These are phyloP conservation scores for Pseudognaphalium luteoalbum DNA, from an alignment of 129 eudicot species.

Conservation along the genomic window DNA sequence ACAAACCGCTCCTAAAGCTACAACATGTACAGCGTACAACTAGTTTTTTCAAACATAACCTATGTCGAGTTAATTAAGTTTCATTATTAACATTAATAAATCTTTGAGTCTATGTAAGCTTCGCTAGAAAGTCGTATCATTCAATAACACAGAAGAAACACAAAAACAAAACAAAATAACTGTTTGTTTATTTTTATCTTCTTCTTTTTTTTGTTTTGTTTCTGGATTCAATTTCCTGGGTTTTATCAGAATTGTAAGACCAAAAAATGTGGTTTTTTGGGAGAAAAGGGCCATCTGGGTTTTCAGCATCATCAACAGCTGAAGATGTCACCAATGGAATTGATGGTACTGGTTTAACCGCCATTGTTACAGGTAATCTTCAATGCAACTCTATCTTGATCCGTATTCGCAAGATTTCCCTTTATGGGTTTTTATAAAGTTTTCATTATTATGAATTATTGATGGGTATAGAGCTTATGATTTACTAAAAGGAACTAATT, in stretches of 20 bases:
- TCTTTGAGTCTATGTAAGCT: too few species aligned
- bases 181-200: neutral
- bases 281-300: conserved; percentile 64
- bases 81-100: too few species aligned
- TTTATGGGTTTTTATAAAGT: neutral
- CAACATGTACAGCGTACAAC: too few species aligned
- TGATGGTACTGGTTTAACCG: conserved; percentile 59
- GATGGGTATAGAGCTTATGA: neutral
- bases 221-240: neutral
- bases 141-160: too few species aligned
- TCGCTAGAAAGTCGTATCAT: too few species aligned
- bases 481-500: conserved; percentile 1
- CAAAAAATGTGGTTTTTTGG: conserved; percentile 58
- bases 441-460: neutral
- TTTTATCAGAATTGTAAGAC: neutral
- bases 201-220: neutral
- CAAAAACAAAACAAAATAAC: too few species aligned
- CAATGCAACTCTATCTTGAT: neutral
- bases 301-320: conserved; percentile 69
- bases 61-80: too few species aligned
- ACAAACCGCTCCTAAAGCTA: too few species aligned
- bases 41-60: too few species aligned
- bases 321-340: conserved; percentile 67
- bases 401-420: neutral
- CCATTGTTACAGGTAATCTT: conserved; percentile 60